phyloP scores from a whole-genome alignment of 2,329 filamentous ascomycete species.

The Aspergillus ruber region DNA sequence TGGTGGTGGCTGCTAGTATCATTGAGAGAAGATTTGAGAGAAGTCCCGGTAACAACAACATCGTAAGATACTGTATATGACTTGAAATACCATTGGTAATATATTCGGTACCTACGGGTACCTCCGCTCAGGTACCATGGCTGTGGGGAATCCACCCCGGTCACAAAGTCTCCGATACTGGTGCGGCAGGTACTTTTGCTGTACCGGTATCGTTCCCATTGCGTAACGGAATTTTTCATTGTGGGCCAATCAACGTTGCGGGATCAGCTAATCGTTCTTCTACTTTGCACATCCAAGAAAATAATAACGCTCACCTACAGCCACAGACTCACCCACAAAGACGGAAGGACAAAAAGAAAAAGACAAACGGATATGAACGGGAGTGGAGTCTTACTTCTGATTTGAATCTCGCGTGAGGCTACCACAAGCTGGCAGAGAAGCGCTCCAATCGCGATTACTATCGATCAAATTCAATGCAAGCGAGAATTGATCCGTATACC shows the following conservation, averaged over 20 bases:
- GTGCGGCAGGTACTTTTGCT: not conserved
- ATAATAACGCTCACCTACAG: too few relatives aligned
- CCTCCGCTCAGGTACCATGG: not conserved
- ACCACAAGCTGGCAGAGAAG: not conserved
- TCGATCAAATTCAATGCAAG: not conserved
- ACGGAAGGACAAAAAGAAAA: too few relatives aligned
- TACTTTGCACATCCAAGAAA: not conserved
- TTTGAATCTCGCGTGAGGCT: too few relatives aligned
- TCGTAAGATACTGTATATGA: not conserved
- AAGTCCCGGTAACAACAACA: not conserved
- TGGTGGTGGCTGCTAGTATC: not conserved
- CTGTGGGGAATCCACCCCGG: not conserved
- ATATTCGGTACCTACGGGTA: not conserved
- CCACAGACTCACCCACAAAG: too few relatives aligned
- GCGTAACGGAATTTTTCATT: not conserved
- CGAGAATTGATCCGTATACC: not conserved
- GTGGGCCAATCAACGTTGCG: not conserved
- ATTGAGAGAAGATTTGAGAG: not conserved
- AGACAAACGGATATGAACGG: too few relatives aligned
- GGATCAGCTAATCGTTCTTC: not conserved
- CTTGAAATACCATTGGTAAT: not conserved
- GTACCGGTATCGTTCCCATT: not conserved
- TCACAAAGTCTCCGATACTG: not conserved
- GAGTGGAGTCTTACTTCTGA: not conserved
- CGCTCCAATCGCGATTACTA: not conserved